A percentile compares a stretch with the other conserved stretches of the same genome.
Conservation (phyloP, 1,284 basidiomycete genomes). For the Puccinia brachypodii region DNA sequence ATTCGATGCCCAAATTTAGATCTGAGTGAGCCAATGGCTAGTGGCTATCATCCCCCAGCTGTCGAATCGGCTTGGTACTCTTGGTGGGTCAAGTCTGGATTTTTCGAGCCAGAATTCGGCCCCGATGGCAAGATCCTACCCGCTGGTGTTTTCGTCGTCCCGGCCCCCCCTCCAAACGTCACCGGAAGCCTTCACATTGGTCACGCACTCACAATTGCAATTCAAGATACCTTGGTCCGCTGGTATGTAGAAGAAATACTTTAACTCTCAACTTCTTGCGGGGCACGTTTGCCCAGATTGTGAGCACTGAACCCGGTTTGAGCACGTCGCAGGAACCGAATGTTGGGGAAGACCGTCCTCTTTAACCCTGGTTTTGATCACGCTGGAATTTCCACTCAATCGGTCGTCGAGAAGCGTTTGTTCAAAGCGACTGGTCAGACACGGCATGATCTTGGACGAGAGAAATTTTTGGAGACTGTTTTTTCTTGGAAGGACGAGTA, state of each 20-base stretch:
- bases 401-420: constrained; percentile 91
- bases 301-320: not conserved
- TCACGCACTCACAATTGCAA: constrained; percentile 86
- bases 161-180: constrained; percentile 95
- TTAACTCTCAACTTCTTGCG: not conserved
- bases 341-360: constrained; percentile 88
- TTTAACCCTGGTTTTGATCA: constrained; percentile 97
- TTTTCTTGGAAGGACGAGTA: constrained; percentile 97
- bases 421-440: constrained; percentile 80
- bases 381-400: constrained; percentile 97
- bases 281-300: no score
- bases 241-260: constrained; percentile 65
- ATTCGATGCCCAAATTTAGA: constrained; percentile 62
- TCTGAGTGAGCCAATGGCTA: constrained; percentile 79
- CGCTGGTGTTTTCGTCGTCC: constrained; percentile 72
- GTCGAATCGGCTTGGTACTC: constrained; percentile 98
- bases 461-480: constrained; percentile 86
- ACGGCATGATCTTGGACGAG: constrained; percentile 89
- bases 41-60: constrained; percentile 89
- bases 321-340: constrained; percentile 71
- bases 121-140: constrained; percentile 62
- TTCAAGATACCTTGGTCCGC: constrained; percentile 84
- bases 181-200: constrained; percentile 96
- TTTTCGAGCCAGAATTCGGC: constrained; percentile 77
- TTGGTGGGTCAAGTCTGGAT: constrained; percentile 91